Base-by-base conservation (phyloP, 2,329 filamentous ascomycete species). In the Myriosclerotinia duriaeana region DNA sequence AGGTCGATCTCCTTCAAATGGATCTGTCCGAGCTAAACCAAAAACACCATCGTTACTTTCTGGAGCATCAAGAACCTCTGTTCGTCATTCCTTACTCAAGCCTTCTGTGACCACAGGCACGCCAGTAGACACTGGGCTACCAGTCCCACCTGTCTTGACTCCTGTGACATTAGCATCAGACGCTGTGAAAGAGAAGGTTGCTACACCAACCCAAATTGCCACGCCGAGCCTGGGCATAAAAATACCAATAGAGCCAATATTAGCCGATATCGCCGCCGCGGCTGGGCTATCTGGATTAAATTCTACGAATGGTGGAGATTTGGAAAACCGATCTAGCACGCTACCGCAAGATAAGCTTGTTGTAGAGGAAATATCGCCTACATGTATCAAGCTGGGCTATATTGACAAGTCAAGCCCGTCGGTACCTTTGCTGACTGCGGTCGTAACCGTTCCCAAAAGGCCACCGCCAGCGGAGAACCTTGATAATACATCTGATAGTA, bases 1-100 rank as follows among this genome's bases (percentile, higher is more conserved):
- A 38, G 30, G 17, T 20, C 53, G 17, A 11, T 38, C 46, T 54
- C 46, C 53, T 53, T 52, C 65, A 0, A 66, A n/a, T 42, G 53
- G 53, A 30, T 55, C 55, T 17, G 15, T 68, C 36, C 65, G 63
- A 14, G 53, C 53, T n/a, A 71, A 70, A 53, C 38, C 59, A 9
- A 67, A 72, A 15, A 64, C 70, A 26, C 65, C 71, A 2, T 76
- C 73, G 11, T 40, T 75, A 30, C 65, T 72, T 42, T 74, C 74
- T 26, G 65, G 56, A 26, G 68, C 67, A 15, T 75, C 74, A 11
- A 72, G 66, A 67, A 65, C 60, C 34, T 73, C 72, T 26, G 55
- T 61, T 64, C 68, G 72, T 14, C 74, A 75, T 64, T 70, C 67
- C 26, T 70, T 75, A 36, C 68, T 76, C 40, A 74, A 73, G 44